Percentiles rank a stretch among this genome's conserved stretches.
Evolutionary conservation across 1,284 basidiomycete genomes (phyloP).

Genomic region (Pseudozyma sp.): DNA sequence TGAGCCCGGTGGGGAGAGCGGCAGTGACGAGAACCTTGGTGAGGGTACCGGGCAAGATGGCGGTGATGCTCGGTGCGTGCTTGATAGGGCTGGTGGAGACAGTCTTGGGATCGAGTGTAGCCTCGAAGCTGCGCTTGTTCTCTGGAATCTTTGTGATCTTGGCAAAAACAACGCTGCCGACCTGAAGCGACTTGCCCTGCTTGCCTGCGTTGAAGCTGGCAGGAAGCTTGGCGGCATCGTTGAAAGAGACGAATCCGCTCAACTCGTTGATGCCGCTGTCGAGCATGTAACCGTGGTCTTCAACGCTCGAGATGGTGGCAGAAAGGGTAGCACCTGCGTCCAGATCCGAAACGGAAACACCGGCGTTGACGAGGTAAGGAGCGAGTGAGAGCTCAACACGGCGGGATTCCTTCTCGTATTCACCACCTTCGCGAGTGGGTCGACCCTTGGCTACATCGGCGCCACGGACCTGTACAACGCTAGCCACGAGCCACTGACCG

Average conservation of each 20-base stretch:
- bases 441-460: slow-evolving; percentile 75
- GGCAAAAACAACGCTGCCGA: slow-evolving; percentile 67
- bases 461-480: slow-evolving; percentile 78
- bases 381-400: slow-evolving; percentile 85
- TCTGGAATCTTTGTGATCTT: slow-evolving; percentile 66
- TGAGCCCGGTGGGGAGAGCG: slow-evolving; percentile 82
- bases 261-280: slow-evolving; percentile 76
- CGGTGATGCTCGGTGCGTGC: slow-evolving; percentile 74
- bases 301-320: slow-evolving; percentile 76
- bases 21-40: slow-evolving; percentile 88
- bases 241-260: slow-evolving; percentile 65
- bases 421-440: slow-evolving; percentile 71
- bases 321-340: slow-evolving; percentile 69
- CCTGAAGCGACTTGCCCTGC: slow-evolving; percentile 56
- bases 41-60: slow-evolving; percentile 85
- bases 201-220: slow-evolving; percentile 43
- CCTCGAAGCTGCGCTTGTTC: slow-evolving; percentile 67
- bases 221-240: slow-evolving; percentile 49
- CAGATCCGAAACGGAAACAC: slow-evolving; percentile 83
- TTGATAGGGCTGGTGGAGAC: slow-evolving; percentile 50
- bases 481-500: slow-evolving; percentile 87
- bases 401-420: slow-evolving; percentile 63
- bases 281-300: slow-evolving; percentile 94
- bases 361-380: slow-evolving; percentile 86
- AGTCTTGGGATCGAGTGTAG: slow-evolving; percentile 61